Evolutionary conservation across 129 eudicot species (phyloP), one percentile per base, ranked within the genome.

Genomic region (Pulicaria dysenterica): DNA sequence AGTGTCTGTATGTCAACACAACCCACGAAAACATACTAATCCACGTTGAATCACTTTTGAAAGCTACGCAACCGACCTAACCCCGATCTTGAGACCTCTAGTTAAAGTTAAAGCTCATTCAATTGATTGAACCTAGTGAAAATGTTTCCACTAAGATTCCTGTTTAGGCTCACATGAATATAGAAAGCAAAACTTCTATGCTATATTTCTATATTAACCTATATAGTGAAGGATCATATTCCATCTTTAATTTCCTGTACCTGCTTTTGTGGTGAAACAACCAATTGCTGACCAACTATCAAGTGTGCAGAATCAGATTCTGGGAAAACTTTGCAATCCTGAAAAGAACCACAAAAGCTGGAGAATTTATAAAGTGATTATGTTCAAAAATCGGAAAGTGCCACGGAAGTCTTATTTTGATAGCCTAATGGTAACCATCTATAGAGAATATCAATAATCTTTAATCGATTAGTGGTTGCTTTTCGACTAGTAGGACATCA

Each of bases 141-240:
- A 63, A 5, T 45, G 57, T 51, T 24, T 45, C 10, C 14, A 58
- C 43, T 11, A 31, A 12, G 36, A 42, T 19, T 62, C 64, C 8
- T 49, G 62, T 40, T 40, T 15, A 72, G 44, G 67, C 40, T 50
- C 39, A 71, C 12, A 5, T 42, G 4, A 19, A 60, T 70, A 70
- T 70, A 51, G n/a, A 2, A 64, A 6, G 58, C 54, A 64, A 58
- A 70, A 43, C 39, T 6, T 44, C 15, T 46, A 54, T 57, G 16
- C 48, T 39, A 49, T 47, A 51, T 60, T 59, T 58, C 3, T 77
- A 59, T 69, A 69, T 17, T 40, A 24, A 7, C 10, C 48, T 17
- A 14, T 57, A n/a, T 31, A 48, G 60, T 34, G 38, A 42, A 56
- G 86, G 42, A 78, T 83, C 86, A 63, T 50, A 83, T 83, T 78